Evolutionary conservation across 1,284 basidiomycete species (phyloP), one percentile per base, ranked within the genome.

Genomic region (Ganoderma resinaceum): DNA sequence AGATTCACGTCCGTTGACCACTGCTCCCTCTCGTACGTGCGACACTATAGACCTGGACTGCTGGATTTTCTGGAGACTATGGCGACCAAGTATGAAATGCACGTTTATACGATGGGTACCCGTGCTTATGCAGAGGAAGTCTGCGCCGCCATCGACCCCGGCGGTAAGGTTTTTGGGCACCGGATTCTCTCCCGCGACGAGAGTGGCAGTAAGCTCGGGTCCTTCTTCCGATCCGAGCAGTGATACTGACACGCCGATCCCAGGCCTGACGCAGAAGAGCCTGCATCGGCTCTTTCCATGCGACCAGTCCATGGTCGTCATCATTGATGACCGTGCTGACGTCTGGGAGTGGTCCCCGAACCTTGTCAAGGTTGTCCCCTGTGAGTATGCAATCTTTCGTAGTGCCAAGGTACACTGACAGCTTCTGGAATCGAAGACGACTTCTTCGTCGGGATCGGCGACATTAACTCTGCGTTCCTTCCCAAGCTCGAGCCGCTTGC

Each of bases 41-140:
- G 69, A 64, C 71, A 52, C 69, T 53, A 67, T 73, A 97, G 97
- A 73, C 97, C 97, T 0, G 95, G 96, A n/a, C 88, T 96, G 80
- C 81, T 86, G 59, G 83, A 88, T 55, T 98, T 99, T 78, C 84
- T 99, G 62, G 80, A 84, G 69, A 83, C 87, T 58, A 87, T 95
- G 73, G 88, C 93, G 57, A 81, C 86, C 66, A 91, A 93, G 76
- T 99, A 98, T 81, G 96, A 99, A 82, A 95, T 99, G 94, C 97
- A 99, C 80, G 96, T 99, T 62, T 99, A 99, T 82, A 99, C 97
- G 33, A 99, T 99, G 96, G 97, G 97, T 65, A 99, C 97, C 23
- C 89, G 97, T 55, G 93, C 96, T 57, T 99, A 99, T 80, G 97
- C 97, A 52, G 94, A 97, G 80, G 91, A 96, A 79, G 96, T 99